A percentile compares a stretch with the other conserved stretches of the same genome.
These are phyloP conservation scores for Nitzschia sp. DNA, from an alignment of 108 stramenopile species.

Conservation along the genomic window DNA sequence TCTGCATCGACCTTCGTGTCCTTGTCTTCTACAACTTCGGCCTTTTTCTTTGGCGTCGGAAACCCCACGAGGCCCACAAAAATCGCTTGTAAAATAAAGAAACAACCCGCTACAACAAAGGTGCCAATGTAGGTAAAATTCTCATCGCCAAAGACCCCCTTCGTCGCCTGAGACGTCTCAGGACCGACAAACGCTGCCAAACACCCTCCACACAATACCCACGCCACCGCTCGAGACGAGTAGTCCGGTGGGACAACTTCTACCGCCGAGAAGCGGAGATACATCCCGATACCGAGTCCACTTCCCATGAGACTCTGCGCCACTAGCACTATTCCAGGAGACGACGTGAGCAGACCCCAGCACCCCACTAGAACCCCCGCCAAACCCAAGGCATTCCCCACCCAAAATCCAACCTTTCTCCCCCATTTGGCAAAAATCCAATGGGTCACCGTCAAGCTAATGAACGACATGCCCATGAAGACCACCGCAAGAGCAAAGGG, in stretches of 20 bases:
- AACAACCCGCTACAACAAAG: constrained; percentile 27
- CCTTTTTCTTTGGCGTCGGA: constrained; percentile 5
- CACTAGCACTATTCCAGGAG: constrained; percentile 27
- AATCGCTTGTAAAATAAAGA: constrained; percentile 15
- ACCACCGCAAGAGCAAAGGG: constrained; percentile 37
- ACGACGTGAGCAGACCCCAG: constrained; percentile 17
- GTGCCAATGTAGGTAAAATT: constrained; percentile 37
- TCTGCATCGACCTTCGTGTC: neutral
- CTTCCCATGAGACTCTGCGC: constrained; percentile 33
- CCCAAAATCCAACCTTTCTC: constrained; percentile 35
- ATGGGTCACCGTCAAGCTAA: constrained; percentile 29
- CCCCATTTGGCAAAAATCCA: constrained; percentile 35
- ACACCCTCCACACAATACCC: constrained; percentile 47
- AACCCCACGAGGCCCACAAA: constrained; percentile 27
- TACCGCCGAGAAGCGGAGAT: constrained; percentile 43
- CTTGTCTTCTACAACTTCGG: neutral
- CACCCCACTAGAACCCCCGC: constrained; percentile 27
- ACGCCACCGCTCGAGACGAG: constrained; percentile 30
- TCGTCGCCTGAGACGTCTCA: constrained; percentile 38
- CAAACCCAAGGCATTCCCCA: constrained; percentile 21
- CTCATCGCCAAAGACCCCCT: constrained; percentile 32
- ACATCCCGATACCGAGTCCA: constrained; percentile 47
- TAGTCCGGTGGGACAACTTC: constrained; percentile 41
- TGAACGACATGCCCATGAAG: constrained; percentile 36
- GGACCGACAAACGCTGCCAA: constrained; percentile 55